Evolutionary conservation across 208 protist genomes (phyloP).

Genomic region (Leishmania aethiopica): DNA sequence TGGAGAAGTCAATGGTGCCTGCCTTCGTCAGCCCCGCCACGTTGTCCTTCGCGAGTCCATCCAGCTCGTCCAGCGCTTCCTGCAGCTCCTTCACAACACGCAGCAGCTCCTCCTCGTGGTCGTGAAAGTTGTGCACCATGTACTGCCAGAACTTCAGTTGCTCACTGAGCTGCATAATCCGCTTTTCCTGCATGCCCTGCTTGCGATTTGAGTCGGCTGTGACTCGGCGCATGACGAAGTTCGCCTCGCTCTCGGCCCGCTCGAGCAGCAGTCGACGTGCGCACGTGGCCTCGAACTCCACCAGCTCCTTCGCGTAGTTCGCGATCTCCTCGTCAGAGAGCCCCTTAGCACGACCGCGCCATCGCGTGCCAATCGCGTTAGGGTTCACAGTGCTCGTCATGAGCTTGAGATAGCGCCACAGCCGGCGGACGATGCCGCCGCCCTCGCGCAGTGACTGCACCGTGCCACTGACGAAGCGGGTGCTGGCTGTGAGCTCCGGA

Average conservation of each 20-base stretch:
- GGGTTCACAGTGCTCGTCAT: constrained; percentile 59
- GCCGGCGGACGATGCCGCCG: constrained; percentile 41
- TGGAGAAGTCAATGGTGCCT: constrained; percentile 87
- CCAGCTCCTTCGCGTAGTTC: constrained; percentile 89
- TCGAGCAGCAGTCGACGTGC: constrained; percentile 81
- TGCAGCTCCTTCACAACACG: constrained; percentile 76
- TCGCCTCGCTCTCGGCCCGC: constrained; percentile 85
- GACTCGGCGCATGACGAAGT: constrained; percentile 90
- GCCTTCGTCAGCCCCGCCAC: constrained; percentile 43
- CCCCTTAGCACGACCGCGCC: constrained; percentile 77
- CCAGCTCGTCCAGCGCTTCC: constrained; percentile 75
- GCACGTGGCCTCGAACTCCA: constrained; percentile 88
- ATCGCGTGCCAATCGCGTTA: constrained; percentile 88
- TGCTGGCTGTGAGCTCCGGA: constrained; percentile 69
- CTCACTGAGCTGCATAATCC: constrained; percentile 81
- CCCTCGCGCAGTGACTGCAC: constrained; percentile 69
- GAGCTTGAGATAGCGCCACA: constrained; percentile 29
- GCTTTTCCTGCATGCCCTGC: constrained; percentile 91
- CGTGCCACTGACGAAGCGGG: constrained; percentile 83
- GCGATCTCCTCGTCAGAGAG: constrained; percentile 85
- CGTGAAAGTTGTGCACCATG: constrained; percentile 93
- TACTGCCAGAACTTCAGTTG: constrained; percentile 94
- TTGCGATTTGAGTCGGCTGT: constrained; percentile 76
- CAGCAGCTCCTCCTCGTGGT: constrained; percentile 88
- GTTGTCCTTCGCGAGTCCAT: constrained; percentile 71